Base-by-base conservation (phyloP, 768 basidiomycete species). In the Tricholoma flavovirens region DNA sequence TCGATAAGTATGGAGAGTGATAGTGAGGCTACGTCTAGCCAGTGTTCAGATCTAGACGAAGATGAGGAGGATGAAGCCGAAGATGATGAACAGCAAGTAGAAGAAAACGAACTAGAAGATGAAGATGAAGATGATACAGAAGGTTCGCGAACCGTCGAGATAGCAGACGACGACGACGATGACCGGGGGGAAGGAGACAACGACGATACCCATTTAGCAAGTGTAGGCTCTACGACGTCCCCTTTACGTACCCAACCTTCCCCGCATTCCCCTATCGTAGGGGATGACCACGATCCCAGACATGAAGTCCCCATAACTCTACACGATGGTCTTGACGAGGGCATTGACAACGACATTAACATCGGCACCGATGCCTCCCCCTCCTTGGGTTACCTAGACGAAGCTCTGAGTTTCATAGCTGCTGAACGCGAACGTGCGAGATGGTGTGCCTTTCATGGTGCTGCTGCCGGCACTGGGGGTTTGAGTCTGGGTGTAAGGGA, bases 321-420 rank as follows among this genome's bases (percentile, higher is more conserved):
- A 14, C 40, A 42, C 19, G 9, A 19, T 8, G n/a, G 3, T 17
- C 5, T 4, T 12, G 49, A 56, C 30, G 30, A 22, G 15, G 35
- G 38, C 10, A 17, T 14, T 12, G 36, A 52, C 4, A 40, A 30
- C 22, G 29, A 33, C 22, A 24, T 26, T 36, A 24, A 42, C 51
- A 4, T 10, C 35, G 33, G 22, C 3, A 35, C 38, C 2, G 26
- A 22, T 30, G 35, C 7, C 48, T 62, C 36, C 11, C 88, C 90
- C 0, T 88, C 86, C 2, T 70, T 92, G 12, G 90, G 90, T 0
- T 80, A 81, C 52, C 77, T 92, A 14, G 87, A 87, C 56, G 83
- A 83, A 57, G 87, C 86, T 0, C 75, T 92, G 12, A 81, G 79
- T n/a, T 92, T 90, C 58, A 76, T 90, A 50, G 86, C 84, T 42